Evolutionary conservation across 1,284 basidiomycete species (phyloP), one percentile per base, ranked within the genome.

Genomic region (Ceratobasidium sp.): DNA sequence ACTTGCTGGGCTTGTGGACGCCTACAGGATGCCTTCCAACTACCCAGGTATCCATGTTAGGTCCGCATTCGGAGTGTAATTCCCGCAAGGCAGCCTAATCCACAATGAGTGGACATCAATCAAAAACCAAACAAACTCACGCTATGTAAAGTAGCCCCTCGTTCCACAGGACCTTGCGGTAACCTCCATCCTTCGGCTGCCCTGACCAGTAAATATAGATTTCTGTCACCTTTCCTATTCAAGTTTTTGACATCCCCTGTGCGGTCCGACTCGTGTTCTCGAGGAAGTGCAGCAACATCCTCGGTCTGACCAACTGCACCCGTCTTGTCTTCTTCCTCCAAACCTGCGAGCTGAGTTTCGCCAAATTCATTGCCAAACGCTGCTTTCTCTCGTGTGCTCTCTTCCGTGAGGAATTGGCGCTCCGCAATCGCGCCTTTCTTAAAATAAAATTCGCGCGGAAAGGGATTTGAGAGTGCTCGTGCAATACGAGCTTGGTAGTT

Each of bases 381-480:
- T 74, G 87, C 85, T 49, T 86, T 85, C 81, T 95, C 94, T 67
- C 91, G 88, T 78, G 87, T 86, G 76, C 90, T 88, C 81, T 96
- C 92, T 80, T 94, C 90, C 69, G 89, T 83, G 64, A 87, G 90
- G 83, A 96, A 98, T 65, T 92, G 89, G 54, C 91, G 91, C 82
- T 97, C 92, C 42, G 97, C 89, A 2, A 95, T 88, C 0, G 95
- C 95, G 0, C 96, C 97, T 77, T 92, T 91, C 84, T 97, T 97
- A 88, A 98, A 99, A 87, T 98, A 99, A 84, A 98, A 97, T 56
- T 95, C 91, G 76, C 90, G 89, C 20, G 95, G 92, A 83, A 96
- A 92, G 0, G 97, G 96, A 82, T 96, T 96, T 82, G 93, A 92
- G 54, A 98, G 86, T 5, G 95, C 92, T 80, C 94, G 92, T 79